Evolutionary conservation across 305 asterid genomes (phyloP).

Genomic region (Plantago rigida): DNA sequence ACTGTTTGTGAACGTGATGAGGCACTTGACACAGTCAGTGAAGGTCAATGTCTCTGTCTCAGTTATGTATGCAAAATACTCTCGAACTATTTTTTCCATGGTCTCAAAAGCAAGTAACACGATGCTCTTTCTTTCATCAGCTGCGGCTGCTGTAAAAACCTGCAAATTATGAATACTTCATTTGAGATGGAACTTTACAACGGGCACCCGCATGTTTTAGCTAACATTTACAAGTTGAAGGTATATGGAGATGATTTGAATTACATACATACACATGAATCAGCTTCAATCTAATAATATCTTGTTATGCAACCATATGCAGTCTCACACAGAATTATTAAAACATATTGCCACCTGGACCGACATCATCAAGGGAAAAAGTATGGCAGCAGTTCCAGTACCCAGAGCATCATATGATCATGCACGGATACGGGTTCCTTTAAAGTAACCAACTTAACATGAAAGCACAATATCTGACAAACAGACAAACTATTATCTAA

Average conservation of each 20-base stretch:
- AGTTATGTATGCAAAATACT: constrained; percentile 85
- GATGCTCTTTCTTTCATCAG: constrained; percentile 92
- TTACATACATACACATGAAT: background rate
- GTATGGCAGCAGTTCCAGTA: no score
- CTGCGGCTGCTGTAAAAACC: constrained; percentile 96
- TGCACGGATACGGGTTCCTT: no score
- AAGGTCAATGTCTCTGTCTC: constrained; percentile 86
- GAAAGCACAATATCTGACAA: no score
- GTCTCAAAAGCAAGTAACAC: constrained; percentile 92
- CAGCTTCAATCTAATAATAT: constrained; percentile 15
- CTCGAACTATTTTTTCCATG: constrained; percentile 94
- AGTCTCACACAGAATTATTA: background rate
- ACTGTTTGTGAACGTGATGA: constrained; percentile 86
- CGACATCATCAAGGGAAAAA: no score
- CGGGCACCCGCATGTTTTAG: constrained; percentile 7
- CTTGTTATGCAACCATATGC: constrained; percentile 18
- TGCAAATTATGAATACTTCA: constrained; percentile 28
- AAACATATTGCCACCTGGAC: no score
- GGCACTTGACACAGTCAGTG: constrained; percentile 93
- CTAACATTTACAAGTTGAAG: background rate
- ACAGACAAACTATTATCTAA: no score
- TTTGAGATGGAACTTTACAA: constrained; percentile 23
- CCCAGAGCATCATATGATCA: no score
- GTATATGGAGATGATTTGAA: background rate
- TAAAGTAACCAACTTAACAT: no score